A percentile compares a stretch with the other conserved stretches of the same genome.
phyloP scores from a whole-genome alignment of 1,284 basidiomycete genomes.

The Albatrellus sp. region DNA sequence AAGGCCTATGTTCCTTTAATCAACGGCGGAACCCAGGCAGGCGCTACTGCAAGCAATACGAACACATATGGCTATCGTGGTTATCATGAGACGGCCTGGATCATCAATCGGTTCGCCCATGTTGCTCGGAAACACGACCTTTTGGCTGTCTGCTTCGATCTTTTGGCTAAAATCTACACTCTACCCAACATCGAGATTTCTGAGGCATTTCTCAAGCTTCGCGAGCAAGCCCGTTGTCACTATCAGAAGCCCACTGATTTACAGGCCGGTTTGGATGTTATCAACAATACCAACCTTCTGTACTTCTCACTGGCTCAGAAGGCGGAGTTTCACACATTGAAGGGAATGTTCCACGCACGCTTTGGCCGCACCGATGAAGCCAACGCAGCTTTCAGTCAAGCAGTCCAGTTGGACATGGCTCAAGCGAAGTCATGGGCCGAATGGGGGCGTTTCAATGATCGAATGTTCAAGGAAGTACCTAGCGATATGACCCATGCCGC shows the following conservation, averaged over 20 bases:
- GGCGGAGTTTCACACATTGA: conserved; percentile 98
- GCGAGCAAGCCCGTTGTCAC: conserved; percentile 98
- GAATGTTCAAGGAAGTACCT: conserved; percentile 80
- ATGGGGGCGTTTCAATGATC: conserved; percentile 94
- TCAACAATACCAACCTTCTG: conserved; percentile 99
- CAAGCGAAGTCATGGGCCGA: conserved; percentile 98
- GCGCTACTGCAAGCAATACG: conserved; percentile 39
- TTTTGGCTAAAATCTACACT: conserved; percentile 96
- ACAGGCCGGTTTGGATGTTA: conserved; percentile 90
- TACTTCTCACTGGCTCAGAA: conserved; percentile 95
- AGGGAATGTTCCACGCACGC: conserved; percentile 97
- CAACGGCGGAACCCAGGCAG: conserved; percentile 33
- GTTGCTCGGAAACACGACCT: conserved; percentile 96
- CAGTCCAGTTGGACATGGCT: conserved; percentile 91
- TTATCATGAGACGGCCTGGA: conserved; percentile 99
- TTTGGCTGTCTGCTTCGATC: conserved; percentile 90
- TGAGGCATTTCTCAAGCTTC: conserved; percentile 96
- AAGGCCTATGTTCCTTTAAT: conserved; percentile 93
- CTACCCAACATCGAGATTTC: conserved; percentile 99
- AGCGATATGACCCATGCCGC: conserved; percentile 68
- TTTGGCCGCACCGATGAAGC: conserved; percentile 86
- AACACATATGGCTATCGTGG: conserved; percentile 94
- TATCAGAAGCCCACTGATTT: conserved; percentile 94
- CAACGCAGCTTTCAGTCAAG: conserved; percentile 86
- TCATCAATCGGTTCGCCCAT: conserved; percentile 99